phyloP scores from a whole-genome alignment of 2,329 filamentous ascomycete species.

The Pseudogymnoascus sp. region DNA sequence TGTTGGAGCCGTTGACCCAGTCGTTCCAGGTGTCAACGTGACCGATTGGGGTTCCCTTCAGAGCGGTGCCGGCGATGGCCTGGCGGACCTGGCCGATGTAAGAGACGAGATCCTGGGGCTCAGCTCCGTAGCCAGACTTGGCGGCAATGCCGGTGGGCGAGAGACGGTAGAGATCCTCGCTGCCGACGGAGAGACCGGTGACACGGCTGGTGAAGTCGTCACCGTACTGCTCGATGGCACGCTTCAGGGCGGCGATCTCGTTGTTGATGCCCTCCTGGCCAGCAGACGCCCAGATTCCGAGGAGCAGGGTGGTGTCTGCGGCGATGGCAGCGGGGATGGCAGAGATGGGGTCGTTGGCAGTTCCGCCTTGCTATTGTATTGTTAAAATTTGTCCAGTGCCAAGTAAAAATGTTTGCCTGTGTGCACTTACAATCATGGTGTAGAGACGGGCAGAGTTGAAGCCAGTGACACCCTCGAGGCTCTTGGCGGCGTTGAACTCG shows the following conservation, averaged over 20 bases:
- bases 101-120: conserved; percentile 52
- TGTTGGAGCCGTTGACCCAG: conserved; percentile 67
- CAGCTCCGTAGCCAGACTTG: conserved; percentile 53
- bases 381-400: conserved; percentile 18
- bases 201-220: conserved; percentile 56
- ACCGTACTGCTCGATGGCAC: conserved; percentile 63
- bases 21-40: conserved; percentile 88
- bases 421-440: conserved; percentile 52
- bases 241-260: conserved; percentile 64
- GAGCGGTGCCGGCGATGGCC: conserved; percentile 54
- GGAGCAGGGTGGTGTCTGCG: conserved; percentile 68
- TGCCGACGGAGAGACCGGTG: conserved; percentile 77
- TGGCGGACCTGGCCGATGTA: conserved; percentile 65
- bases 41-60: conserved; percentile 55
- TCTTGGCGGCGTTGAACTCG: conserved; percentile 58
- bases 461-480: conserved; percentile 52
- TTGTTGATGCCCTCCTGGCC: conserved; percentile 57
- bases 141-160: conserved; percentile 61
- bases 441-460: conserved; percentile 64
- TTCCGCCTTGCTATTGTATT: conserved; percentile 51
- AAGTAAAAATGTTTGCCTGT: not conserved
- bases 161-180: conserved; percentile 77
- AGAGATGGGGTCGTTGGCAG: conserved; percentile 55
- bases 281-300: conserved; percentile 77
- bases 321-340: conserved; percentile 78